A percentile compares a stretch with the other conserved stretches of the same genome.
These are phyloP conservation scores for Parachlorella kessleri DNA, from an alignment of 139 green algal genomes.

Conservation along the genomic window DNA sequence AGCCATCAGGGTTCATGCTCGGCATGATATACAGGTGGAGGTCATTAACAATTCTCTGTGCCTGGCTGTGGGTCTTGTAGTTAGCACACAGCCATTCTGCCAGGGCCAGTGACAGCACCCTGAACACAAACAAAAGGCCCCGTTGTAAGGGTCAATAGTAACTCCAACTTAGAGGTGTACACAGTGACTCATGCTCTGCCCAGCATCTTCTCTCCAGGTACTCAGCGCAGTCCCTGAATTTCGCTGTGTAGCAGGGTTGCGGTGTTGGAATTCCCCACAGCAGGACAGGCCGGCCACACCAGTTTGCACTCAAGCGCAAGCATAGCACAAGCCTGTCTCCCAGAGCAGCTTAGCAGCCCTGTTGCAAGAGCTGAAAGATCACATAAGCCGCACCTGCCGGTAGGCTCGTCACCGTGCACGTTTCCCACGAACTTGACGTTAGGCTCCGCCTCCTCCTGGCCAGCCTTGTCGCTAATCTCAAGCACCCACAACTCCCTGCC, in stretches of 20 bases:
- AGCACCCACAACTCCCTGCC: conserved; percentile 61
- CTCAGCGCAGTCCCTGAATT: too few species aligned
- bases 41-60: conserved; percentile 54
- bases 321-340: too few species aligned
- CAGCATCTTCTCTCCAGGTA: too few species aligned
- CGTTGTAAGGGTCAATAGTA: too few species aligned
- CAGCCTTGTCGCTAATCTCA: conserved; percentile 60
- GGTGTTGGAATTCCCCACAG: too few species aligned
- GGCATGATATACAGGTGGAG: conserved; percentile 77
- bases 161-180: too few species aligned
- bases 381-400: conserved; percentile 44
- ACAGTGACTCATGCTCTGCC: too few species aligned
- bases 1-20: conserved; percentile 92
- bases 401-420: conserved; percentile 92
- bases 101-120: conserved; percentile 72
- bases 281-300: too few species aligned
- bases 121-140: background rate
- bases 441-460: conserved; percentile 52
- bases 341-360: too few species aligned
- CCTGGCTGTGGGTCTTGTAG: conserved; percentile 29
- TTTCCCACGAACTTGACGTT: conserved; percentile 76
- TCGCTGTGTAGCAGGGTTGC: too few species aligned
- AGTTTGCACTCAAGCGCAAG: too few species aligned
- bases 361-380: too few species aligned
- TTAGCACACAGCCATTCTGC: conserved; percentile 82